Conservation (phyloP, 805 yeast genomes). For the Candida boleticola region DNA sequence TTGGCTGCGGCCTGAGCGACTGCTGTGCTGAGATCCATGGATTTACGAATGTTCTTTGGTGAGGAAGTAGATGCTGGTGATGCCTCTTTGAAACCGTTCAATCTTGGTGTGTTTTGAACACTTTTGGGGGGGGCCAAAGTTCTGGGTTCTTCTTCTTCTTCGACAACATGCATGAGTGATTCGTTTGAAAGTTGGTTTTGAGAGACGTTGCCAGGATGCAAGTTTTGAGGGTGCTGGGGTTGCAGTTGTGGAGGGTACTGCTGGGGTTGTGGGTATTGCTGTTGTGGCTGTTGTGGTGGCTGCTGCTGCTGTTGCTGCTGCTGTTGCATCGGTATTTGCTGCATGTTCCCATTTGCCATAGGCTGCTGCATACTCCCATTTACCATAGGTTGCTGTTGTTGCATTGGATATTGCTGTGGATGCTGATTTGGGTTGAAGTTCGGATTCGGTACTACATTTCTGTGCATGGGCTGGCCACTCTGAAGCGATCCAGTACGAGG, state of each 20-base stretch:
- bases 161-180: conserved; percentile 32
- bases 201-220: background rate
- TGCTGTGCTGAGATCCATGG: conserved; percentile 2
- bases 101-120: conserved; percentile 2
- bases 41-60: background rate
- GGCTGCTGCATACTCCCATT: conserved; percentile 6
- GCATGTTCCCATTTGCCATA: conserved; percentile 3
- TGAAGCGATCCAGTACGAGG: conserved; percentile 11
- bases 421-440: conserved; percentile 3
- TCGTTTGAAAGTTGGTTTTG: conserved; percentile 22
- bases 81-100: background rate
- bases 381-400: conserved; percentile 6
- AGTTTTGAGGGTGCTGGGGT: conserved; percentile 7
- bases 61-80: conserved; percentile 1
- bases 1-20: background rate
- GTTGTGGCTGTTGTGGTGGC: conserved; percentile 6
- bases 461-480: conserved; percentile 7
- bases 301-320: conserved; percentile 9
- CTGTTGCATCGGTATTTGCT: conserved; percentile 5
- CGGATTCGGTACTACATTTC: too few relatives aligned
- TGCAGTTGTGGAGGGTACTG: conserved; percentile 3
- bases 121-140: conserved; percentile 8
- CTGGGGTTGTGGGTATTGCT: background rate
- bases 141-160: conserved; percentile 28
- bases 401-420: background rate